These are phyloP conservation scores for Fusarium cicatricum DNA, from an alignment of 2,329 filamentous ascomycete species.

Conservation along the genomic window DNA sequence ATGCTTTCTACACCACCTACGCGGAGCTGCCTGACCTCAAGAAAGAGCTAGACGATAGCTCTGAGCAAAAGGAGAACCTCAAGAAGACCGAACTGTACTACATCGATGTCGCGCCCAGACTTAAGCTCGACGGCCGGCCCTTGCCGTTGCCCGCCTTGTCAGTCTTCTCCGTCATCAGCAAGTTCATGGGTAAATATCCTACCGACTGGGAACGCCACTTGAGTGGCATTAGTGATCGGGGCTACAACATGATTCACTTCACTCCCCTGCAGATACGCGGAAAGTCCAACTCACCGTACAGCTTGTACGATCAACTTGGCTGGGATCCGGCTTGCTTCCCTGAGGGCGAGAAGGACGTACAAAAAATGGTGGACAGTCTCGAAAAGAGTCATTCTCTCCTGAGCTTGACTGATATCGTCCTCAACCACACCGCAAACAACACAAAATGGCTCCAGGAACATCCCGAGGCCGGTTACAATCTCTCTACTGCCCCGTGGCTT, in stretches of 20 bases:
- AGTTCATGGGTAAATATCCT: constrained; percentile 96
- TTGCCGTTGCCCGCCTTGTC: constrained; percentile 88
- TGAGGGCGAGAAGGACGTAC: constrained; percentile 82
- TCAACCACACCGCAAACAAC: constrained; percentile 97
- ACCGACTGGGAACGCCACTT: constrained; percentile 90
- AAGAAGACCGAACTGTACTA: constrained; percentile 84
- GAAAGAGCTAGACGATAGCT: constrained; percentile 37
- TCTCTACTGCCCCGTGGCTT: constrained; percentile 85
- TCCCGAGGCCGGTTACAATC: constrained; percentile 94
- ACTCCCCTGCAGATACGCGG: constrained; percentile 91
- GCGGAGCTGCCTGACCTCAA: constrained; percentile 78
- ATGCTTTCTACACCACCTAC: constrained; percentile 94
- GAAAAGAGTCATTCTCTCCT: constrained; percentile 85
- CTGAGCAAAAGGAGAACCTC: constrained; percentile 52
- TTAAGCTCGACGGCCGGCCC: constrained; percentile 76
- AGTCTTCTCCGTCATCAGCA: constrained; percentile 93
- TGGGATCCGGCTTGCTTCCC: constrained; percentile 89
- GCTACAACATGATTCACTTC: constrained; percentile 99
- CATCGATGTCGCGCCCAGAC: constrained; percentile 87
- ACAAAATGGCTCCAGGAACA: constrained; percentile 94
- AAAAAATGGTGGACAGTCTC: constrained; percentile 79
- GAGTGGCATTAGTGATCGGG: constrained; percentile 84
- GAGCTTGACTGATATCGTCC: constrained; percentile 93
- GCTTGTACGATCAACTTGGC: constrained; percentile 87
- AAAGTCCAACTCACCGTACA: constrained; percentile 95